These are phyloP conservation scores for Calonectria crousiana DNA, from an alignment of 2,329 filamentous ascomycete genomes.

Conservation along the genomic window DNA sequence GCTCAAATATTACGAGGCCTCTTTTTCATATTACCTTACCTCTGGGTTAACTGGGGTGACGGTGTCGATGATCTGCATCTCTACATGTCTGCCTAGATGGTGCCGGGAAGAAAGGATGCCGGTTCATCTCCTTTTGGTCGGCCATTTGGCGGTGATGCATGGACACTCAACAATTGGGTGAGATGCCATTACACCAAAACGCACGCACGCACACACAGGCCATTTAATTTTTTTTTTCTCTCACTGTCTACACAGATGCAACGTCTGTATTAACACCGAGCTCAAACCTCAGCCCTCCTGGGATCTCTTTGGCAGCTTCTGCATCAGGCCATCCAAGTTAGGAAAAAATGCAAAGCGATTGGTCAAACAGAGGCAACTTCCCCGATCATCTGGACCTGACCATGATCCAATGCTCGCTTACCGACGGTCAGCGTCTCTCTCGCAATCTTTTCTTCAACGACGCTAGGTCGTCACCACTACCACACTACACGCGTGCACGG, in stretches of 20 bases:
- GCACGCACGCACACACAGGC: neutral
- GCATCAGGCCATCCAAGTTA: conserved; percentile 25
- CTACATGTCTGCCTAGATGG: neutral
- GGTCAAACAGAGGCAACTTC: conserved; percentile 8
- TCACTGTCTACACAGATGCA: neutral
- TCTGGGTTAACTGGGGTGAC: conserved; percentile 3
- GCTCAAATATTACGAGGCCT: conserved; percentile 15
- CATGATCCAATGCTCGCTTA: conserved; percentile 11
- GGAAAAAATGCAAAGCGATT: conserved; percentile 14
- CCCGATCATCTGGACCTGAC: conserved; percentile 18
- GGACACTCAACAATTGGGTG: neutral
- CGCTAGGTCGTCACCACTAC: conserved; percentile 5
- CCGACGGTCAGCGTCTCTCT: conserved; percentile 11
- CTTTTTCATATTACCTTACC: neutral
- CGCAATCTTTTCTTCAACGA: conserved; percentile 7
- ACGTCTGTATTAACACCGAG: conserved; percentile 18
- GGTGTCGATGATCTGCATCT: conserved; percentile 3
- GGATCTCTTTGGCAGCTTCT: conserved; percentile 24
- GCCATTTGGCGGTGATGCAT: conserved; percentile 12
- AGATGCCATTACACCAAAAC: neutral
- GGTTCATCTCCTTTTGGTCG: conserved; percentile 8
- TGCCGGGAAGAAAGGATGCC: neutral
- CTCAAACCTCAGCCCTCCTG: conserved; percentile 31
- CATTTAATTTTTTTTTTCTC: neutral
- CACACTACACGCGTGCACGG: neutral